Base-by-base conservation (phyloP, 2,329 filamentous ascomycete species). In the Arachnopeziza araneosa region DNA sequence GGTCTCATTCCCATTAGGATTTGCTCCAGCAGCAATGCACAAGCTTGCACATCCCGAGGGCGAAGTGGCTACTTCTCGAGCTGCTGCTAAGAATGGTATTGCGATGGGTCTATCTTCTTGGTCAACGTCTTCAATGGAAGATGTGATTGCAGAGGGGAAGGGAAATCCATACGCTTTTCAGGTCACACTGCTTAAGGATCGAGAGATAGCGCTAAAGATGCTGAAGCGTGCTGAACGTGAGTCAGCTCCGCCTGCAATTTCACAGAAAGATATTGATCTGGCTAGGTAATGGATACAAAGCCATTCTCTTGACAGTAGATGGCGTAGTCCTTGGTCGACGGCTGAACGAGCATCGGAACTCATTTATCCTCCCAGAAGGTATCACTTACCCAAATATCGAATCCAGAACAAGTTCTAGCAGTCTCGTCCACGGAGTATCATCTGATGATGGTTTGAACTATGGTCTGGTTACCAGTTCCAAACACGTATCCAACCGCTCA, bases 271-370 rank as follows among this genome's bases (percentile, higher is more conserved):
- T 7, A 3, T 22, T 56, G 24, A 56, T 5, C 17, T 12, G n/a
- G 36, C 36, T 36, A 56, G 55, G 24, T 58, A 74, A 77, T 0
- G 80, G 81, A 7, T 83, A 80, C 68, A 79, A 79, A 60, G 82
- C 81, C 0, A 69, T 85, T 2, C 77, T 85, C 44, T 67, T 86
- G 1, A 80, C 82, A 0, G 80, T 83, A 1, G 83, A 85, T 63
- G 76, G 77, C 0, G 82, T 83, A 0, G 76, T 82, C 0, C 72
- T 84, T 0, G 83, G 82, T 0, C 75, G 78, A 23, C 74, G 82
- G 0, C 72, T 82, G 32, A 80, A 82, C 52, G 81, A 85, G 65
- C 77, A 78, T 63, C 76, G 80, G 2, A 83, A 83, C 62, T 74
- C 78, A 50, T 84, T 83, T 68, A 66, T 67, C 1, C 71, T 81